Base-by-base conservation (phyloP, 2,329 filamentous ascomycete genomes). In the Cladosporium austrohemisphaericum region DNA sequence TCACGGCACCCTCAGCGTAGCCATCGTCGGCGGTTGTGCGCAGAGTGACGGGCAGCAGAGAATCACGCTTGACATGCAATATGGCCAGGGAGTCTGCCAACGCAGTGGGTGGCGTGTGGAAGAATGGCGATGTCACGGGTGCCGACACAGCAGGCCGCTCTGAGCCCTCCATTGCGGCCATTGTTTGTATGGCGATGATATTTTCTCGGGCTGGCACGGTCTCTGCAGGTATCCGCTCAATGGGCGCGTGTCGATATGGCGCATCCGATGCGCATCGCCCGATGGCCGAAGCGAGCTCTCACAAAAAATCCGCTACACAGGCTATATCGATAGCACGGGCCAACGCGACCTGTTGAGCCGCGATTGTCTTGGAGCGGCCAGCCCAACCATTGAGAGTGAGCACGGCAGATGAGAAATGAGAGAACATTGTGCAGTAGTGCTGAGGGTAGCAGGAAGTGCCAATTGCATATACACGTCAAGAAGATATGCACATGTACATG, bases 21-120 rank as follows among this genome's bases (percentile, higher is more conserved):
- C 65, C 66, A 48, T 67, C 63, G 61, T 75, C 65, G 50, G 71
- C 58, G 46, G 58, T 52, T 52, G 60, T 52, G 26, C 67, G 60
- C 57, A 78, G 64, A 53, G 87, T 83, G 20, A 90, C 76, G 6
- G 92, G 89, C 31, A 90, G 77, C 55, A 91, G 82, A 54, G 85
- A 85, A 68, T 97, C 91, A 70, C 91, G 85, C 53, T 88, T 92
- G 45, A 98, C 79, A 65, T 95, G 88, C 51, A 96, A 77, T 54
- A 97, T 85, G 20, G 90, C 87, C 36, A 97, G 79, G 3, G 78
- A 77, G 58, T 86, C 78, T 18, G 81, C 72, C 9, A 76, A 72
- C 3, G 91, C 83, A 16, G 72, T 69, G 3, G 75, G 63, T 13
- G 84, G 82, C 0, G 87, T 83, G 46, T 86, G 79, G 31, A 97